Evolutionary conservation across 208 protist species (phyloP).

Genomic region (Porcisia hertigi): DNA sequence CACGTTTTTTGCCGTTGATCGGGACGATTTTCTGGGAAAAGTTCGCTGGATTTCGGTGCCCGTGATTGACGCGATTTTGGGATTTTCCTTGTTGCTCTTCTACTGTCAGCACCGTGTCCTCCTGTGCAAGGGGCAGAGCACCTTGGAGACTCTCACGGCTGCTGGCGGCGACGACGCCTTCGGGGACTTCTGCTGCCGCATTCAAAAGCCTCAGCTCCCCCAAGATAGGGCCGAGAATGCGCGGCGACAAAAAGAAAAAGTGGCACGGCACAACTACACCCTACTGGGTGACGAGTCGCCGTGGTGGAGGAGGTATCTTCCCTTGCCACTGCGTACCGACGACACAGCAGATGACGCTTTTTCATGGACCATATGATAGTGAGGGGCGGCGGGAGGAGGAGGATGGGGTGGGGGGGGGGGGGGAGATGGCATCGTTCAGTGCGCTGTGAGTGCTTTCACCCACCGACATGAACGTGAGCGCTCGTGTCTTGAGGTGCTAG

Average conservation of each 20-base stretch:
- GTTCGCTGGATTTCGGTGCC: conserved; percentile 37
- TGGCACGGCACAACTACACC: conserved; percentile 24
- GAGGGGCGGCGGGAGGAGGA: too few species aligned
- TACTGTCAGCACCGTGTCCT: conserved; percentile 37
- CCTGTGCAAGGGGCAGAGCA: conserved; percentile 43
- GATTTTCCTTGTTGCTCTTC: conserved; percentile 31
- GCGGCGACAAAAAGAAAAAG: conserved; percentile 15
- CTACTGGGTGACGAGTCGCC: conserved; percentile 41
- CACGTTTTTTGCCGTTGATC: conserved; percentile 44
- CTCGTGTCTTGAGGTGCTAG: too few species aligned
- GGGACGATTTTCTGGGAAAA: conserved; percentile 6
- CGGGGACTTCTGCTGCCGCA: conserved; percentile 1
- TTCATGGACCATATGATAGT: conserved; percentile 1
- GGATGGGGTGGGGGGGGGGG: too few species aligned
- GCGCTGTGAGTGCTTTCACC: too few species aligned
- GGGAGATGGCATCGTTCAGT: too few species aligned
- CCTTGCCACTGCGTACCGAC: conserved; percentile 42
- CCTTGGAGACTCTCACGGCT: conserved; percentile 43
- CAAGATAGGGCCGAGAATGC: conserved; percentile 18
- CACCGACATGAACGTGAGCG: too few species aligned
- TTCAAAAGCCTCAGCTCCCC: not conserved
- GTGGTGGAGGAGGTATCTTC: conserved; percentile 44
- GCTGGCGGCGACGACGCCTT: not conserved
- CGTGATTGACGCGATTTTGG: conserved; percentile 31
- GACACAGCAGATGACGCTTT: conserved; percentile 33